Base-by-base conservation (phyloP, 1,284 basidiomycete species). In the Amylostereum areolatum region DNA sequence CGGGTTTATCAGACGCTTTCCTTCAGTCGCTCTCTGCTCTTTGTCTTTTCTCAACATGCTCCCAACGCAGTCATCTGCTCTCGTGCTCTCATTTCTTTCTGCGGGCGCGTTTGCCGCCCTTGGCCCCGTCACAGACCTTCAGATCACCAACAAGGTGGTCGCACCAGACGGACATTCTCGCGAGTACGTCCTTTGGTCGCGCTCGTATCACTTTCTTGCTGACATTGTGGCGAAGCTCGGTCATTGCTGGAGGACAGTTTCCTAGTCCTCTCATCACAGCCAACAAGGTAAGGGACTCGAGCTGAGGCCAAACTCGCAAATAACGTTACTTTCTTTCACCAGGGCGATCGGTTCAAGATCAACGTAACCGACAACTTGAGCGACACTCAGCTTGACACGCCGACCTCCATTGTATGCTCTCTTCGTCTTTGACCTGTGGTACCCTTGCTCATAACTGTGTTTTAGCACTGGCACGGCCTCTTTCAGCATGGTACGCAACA, bases 391-490 rank as follows among this genome's bases (percentile, higher is more conserved):
- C 48, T 50, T 4, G 51, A 59, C 37, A 53, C 56, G 28, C 25
- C 30, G 9, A 61, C 61, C 9, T 54, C 59, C 29, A 57, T 64
- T 28, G 60, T 56, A 27, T 50, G 57, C 51, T 29, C 12, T 30
- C 5, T 36, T 43, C 25, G 18, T 43, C 33, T 40, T 7, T 30
- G 18, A 30, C 24, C 11, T 43, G 8, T 34, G n/a, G 25, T 31
- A 9, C 12, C 25, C 25, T 32, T 12, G 33, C 42, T 51, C 5
- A 57, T 36, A 5, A 32, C 36, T 11, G 18, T 40, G 34, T n/a
- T 39, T n/a, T 30, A 63, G 62, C 64, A 66, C 49, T 65, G 65
- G 64, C 62, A 63, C 39, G 60, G 60, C 30, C 43, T 65, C 42
- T 60, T 57, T 32, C 63, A 51, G 59, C 54, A 49, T 48, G 53